phyloP scores from a whole-genome alignment of 768 basidiomycete species.

The Amanita pallidorosea region DNA sequence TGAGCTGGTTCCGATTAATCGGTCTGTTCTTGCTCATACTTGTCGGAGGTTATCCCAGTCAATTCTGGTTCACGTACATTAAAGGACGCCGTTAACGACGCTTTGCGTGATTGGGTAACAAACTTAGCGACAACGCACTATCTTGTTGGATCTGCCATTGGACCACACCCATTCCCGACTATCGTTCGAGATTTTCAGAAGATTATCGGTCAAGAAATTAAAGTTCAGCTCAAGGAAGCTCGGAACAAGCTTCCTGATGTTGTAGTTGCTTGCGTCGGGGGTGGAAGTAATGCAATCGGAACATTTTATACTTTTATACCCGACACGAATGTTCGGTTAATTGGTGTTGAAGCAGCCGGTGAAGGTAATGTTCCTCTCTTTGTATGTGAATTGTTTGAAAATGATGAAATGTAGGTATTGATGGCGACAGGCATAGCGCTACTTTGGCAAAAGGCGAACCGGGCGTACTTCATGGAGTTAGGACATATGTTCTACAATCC shows the following conservation, averaged over 20 bases:
- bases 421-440: conserved; percentile 84
- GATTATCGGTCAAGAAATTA: conserved; percentile 93
- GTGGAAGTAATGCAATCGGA: conserved; percentile 96
- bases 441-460: conserved; percentile 86
- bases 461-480: conserved; percentile 92
- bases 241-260: conserved; percentile 87
- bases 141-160: conserved; percentile 93
- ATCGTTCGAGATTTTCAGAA: conserved; percentile 98
- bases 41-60: conserved; percentile 76
- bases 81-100: conserved; percentile 98
- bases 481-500: conserved; percentile 91
- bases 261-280: conserved; percentile 95
- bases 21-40: neutral
- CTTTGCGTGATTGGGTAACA: conserved; percentile 97
- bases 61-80: conserved; percentile 89
- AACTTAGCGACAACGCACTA: conserved; percentile 92
- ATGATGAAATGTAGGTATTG: conserved; percentile 39
- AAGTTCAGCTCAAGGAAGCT: conserved; percentile 61
- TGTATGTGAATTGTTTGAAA: neutral
- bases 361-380: conserved; percentile 48
- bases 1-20: conserved; percentile 14
- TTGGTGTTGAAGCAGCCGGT: conserved; percentile 97
- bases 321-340: conserved; percentile 73
- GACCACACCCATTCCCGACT: conserved; percentile 98
- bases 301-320: conserved; percentile 95